Evolutionary conservation across 2,329 filamentous ascomycete genomes (phyloP).

Genomic region (Colletotrichum sp.): DNA sequence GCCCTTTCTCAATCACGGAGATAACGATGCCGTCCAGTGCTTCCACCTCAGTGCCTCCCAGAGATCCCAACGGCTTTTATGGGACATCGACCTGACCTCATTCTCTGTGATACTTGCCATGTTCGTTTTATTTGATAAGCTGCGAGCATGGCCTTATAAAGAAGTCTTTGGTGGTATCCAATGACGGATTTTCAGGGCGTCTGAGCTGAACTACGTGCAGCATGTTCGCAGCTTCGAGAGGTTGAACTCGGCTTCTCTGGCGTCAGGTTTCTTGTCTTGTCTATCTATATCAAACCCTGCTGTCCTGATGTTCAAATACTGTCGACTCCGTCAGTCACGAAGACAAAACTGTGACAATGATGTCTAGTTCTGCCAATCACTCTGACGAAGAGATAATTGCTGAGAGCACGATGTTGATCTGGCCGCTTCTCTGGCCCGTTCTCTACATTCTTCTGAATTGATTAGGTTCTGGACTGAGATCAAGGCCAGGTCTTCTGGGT

Average conservation of each 20-base stretch:
- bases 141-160: neutral
- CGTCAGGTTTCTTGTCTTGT: neutral
- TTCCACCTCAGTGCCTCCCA: neutral
- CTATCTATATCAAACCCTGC: neutral
- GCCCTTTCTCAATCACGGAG: neutral
- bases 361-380: neutral
- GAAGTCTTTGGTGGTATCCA: neutral
- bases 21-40: neutral
- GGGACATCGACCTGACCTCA: neutral
- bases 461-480: neutral
- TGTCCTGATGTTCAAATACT: neutral
- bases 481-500: neutral
- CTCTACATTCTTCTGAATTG: neutral
- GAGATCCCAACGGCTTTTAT: neutral
- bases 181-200: neutral
- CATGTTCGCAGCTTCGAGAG: neutral
- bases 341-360: neutral
- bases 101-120: neutral
- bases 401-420: neutral
- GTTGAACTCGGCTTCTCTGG: neutral
- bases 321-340: neutral
- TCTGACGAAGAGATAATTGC: neutral
- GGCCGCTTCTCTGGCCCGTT: neutral
- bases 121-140: neutral
- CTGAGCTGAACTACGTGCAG: neutral